Evolutionary conservation across 495 filamentous ascomycete species (phyloP), one percentile per base, ranked within the genome.

Genomic region (Xylaria flabelliformis): DNA sequence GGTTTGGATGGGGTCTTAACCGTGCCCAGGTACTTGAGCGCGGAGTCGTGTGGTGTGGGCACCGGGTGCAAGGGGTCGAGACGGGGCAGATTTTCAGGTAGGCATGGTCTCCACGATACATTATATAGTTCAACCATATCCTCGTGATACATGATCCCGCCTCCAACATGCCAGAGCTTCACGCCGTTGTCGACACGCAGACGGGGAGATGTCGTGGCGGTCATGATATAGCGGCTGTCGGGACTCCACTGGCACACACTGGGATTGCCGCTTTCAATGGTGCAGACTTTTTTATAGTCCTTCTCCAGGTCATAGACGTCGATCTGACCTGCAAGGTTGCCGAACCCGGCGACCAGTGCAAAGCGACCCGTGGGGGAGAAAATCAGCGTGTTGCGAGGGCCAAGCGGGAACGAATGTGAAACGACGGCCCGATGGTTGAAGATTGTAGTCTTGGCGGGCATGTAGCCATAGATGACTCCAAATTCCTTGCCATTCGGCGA

Each of bases 241-340:
- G 96, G 96, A 75, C 94, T 96, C 96, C 96, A 99, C 71, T 93
- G 88, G 85, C 96, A 99, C 65, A 97, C 90, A 76, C 93, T 97
- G 39, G 97, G 90, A 79, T 98, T 99, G 75, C 94, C 93, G 41
- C 94, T 95, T 85, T 98, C 94, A 67, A 99, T 95, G 26, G 96
- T 98, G 82, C 90, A 90, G 67, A 99, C 87, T 85, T 98, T 98
- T 74, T 84, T 83, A 83, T 93, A 95, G 80, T 97, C 91, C 81
- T 94, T 95, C 75, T 97, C 92, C 72, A 97, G 87, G 78, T 99
- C 95, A 79, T 98, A 98, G 61, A 98, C 90, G 74, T 99, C 96
- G 88, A 98, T 97, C 82, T 97, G 94, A 48, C 96, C 96, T 55
- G 95, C 94, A 82, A 99, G 84, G 82, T 98, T 99, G 73, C 96